Evolutionary conservation across 352 stramenopile species (phyloP), one percentile per base, ranked within the genome.

Genomic region (Phytophthora tentaculata): DNA sequence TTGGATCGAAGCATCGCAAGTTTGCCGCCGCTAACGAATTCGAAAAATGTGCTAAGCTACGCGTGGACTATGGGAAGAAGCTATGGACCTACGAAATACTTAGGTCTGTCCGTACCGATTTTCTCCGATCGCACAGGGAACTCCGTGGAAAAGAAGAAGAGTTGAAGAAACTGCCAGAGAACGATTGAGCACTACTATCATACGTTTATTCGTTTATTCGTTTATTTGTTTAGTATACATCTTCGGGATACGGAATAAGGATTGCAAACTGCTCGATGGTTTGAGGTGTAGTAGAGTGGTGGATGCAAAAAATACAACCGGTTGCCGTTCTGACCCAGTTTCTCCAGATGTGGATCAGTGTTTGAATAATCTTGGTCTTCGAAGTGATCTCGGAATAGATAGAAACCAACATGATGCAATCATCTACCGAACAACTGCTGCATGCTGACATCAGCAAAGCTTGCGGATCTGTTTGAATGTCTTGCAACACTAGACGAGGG

Each of bases 161-260:
- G 26, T 8, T 32, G 26, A 32, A 32, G 26, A 32, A 32, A 32
- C 26, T 32, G 26, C 26, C 26, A 32, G 26, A 32, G 26, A 32
- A 7, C 26, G 26, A 32, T 32, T 7, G 26, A 32, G 26, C 26
- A 32, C 26, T 32, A 32, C 26, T 32, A 32, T 32, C 26, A 32
- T 32, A 8, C 26, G 26, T 32, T 32, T 32, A 32, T 32, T 32
- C 26, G 26, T 32, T 32, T 32, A 56, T 28, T 56, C 26, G 41
- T 56, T 0, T 32, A 54, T 63, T n/a, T n/a, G n/a, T n/a, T n/a
- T n/a, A n/a, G n/a, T 70, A 66, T 13, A 74, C 28, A 35, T 69
- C 12, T 61, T 67, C 67, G 32, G 70, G 70, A 68, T 77, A 74
- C 41, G 65, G 70, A 45, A 78, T 37, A 56, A 71, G 66, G 20